phyloP scores from a whole-genome alignment of 768 basidiomycete genomes.

The Piloderma croceum region DNA sequence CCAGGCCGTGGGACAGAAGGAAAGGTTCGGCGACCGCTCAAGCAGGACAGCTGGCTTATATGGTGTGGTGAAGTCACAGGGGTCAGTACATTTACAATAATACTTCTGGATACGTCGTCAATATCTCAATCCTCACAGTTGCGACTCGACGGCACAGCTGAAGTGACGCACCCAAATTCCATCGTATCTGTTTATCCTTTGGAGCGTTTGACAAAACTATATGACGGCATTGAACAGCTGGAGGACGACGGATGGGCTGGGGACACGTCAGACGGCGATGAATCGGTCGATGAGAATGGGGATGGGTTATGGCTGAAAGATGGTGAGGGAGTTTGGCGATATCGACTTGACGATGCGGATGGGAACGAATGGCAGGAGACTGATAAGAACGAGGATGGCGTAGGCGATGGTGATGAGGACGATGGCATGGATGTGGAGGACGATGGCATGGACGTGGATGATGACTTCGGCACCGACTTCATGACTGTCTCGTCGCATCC shows the following conservation, averaged over 20 bases:
- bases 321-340: constrained; percentile 8
- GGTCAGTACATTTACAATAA: constrained; percentile 34
- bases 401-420: constrained; percentile 21
- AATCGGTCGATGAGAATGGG: constrained; percentile 31
- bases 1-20: constrained; percentile 34
- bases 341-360: constrained; percentile 18
- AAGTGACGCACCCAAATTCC: constrained; percentile 65
- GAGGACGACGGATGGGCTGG: constrained; percentile 64
- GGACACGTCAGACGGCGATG: constrained; percentile 37
- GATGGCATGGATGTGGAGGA: constrained; percentile 35
- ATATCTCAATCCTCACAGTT: constrained; percentile 39
- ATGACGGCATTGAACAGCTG: constrained; percentile 77
- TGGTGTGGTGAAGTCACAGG: constrained; percentile 89
- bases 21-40: constrained; percentile 37
- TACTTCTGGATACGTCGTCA: constrained; percentile 7
- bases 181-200: constrained; percentile 48
- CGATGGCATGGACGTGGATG: constrained; percentile 9
- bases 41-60: constrained; percentile 38
- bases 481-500: background rate
- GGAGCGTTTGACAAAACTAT: constrained; percentile 65
- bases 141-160: constrained; percentile 66
- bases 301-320: constrained; percentile 34
- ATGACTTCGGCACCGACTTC: constrained; percentile 3
- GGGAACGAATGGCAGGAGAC: constrained; percentile 38
- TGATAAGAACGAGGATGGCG: constrained; percentile 24